phyloP scores from a whole-genome alignment of 1,284 basidiomycete species.

The Pyrrhoderma noxium region DNA sequence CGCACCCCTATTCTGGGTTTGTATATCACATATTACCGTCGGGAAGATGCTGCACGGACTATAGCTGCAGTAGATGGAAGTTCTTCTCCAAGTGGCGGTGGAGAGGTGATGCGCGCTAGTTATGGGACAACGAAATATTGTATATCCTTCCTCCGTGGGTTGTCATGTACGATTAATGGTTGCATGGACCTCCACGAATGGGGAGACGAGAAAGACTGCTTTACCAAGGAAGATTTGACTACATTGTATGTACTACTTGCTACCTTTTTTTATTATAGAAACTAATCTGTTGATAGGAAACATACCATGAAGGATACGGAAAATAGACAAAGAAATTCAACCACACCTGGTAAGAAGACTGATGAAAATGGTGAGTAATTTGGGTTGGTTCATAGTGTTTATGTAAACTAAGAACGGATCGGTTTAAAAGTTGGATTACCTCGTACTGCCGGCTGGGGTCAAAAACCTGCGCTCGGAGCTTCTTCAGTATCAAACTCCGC shows the following conservation, averaged over 20 bases:
- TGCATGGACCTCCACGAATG: slow-evolving; percentile 97
- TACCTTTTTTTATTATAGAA: slow-evolving; percentile 10
- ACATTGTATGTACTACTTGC: slow-evolving; percentile 56
- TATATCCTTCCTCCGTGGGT: slow-evolving; percentile 87
- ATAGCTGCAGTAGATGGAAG: slow-evolving; percentile 93
- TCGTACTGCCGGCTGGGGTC: slow-evolving; percentile 79
- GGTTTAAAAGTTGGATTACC: slow-evolving; percentile 49
- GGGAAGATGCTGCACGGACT: slow-evolving; percentile 92
- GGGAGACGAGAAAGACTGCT: slow-evolving; percentile 97
- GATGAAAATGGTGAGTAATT: slow-evolving; percentile 52
- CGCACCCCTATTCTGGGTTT: slow-evolving; percentile 81
- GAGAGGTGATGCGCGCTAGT: slow-evolving; percentile 84
- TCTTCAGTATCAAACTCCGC: slow-evolving; percentile 17
- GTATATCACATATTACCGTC: slow-evolving; percentile 93
- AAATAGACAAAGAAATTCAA: slow-evolving; percentile 38
- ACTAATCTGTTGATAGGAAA: slow-evolving; percentile 46
- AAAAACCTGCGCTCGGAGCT: slow-evolving; percentile 34
- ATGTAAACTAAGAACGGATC: slow-evolving; percentile 25
- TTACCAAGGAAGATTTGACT: slow-evolving; percentile 87
- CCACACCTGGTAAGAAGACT: slow-evolving; percentile 35
- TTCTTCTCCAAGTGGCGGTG: slow-evolving; percentile 71
- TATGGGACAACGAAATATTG: slow-evolving; percentile 99
- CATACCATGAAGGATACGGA: slow-evolving; percentile 84
- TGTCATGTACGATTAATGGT: slow-evolving; percentile 78
- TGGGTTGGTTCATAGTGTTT: slow-evolving; percentile 21